phyloP scores from a whole-genome alignment of 23 red algal species.

The Chondrus crispus region DNA sequence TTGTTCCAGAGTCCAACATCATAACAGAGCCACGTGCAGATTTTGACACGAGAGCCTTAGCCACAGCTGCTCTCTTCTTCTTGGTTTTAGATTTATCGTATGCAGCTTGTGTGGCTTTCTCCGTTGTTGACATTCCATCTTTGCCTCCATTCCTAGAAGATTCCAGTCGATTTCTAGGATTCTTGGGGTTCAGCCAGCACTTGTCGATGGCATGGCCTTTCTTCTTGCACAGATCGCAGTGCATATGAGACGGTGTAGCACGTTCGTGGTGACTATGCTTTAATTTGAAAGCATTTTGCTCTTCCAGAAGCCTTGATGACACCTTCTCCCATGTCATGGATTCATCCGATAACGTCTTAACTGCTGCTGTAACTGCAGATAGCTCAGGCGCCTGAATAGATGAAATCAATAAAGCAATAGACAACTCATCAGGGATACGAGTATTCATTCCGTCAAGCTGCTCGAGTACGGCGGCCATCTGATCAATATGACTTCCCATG shows the following conservation, averaged over 20 bases:
- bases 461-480: not conserved
- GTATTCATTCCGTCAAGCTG: not conserved
- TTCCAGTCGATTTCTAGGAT: slow-evolving; percentile 18
- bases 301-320: not conserved
- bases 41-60: too few relatives aligned
- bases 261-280: too few relatives aligned
- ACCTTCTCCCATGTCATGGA: not conserved
- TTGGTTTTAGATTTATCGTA: too few relatives aligned
- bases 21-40: too few relatives aligned
- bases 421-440: not conserved
- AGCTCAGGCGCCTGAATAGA: not conserved
- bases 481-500: not conserved
- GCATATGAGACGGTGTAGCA: too few relatives aligned
- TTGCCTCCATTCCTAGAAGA: too few relatives aligned
- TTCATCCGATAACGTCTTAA: not conserved
- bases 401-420: not conserved
- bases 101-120: too few relatives aligned
- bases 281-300: not conserved
- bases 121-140: too few relatives aligned
- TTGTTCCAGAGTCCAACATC: slow-evolving; percentile 44
- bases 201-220: not conserved
- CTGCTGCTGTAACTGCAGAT: not conserved
- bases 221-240: slow-evolving; percentile 3
- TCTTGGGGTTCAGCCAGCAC: slow-evolving; percentile 4
- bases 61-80: too few relatives aligned